phyloP scores from a whole-genome alignment of 2,329 filamentous ascomycete genomes.

The Gyromitra esculenta region DNA sequence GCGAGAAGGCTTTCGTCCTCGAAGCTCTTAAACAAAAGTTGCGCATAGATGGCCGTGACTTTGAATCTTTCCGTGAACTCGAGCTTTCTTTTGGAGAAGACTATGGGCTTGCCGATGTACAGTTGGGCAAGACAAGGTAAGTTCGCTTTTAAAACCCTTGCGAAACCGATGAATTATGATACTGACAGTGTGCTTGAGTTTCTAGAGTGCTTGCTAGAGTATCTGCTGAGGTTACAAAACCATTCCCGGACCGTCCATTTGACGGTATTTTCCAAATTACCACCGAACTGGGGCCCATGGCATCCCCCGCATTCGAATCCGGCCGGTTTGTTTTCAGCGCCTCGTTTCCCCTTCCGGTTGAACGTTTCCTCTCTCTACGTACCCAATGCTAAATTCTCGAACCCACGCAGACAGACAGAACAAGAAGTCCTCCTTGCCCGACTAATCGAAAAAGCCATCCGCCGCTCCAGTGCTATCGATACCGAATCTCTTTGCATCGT shows the following conservation, averaged over 20 bases:
- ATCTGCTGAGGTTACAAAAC: slow-evolving; percentile 86
- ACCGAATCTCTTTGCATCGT: slow-evolving; percentile 95
- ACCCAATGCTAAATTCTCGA: slow-evolving; percentile 37
- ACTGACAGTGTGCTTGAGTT: slow-evolving; percentile 17
- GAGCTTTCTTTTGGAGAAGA: slow-evolving; percentile 87
- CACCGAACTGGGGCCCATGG: slow-evolving; percentile 91
- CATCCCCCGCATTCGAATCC: slow-evolving; percentile 86
- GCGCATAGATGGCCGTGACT: slow-evolving; percentile 82
- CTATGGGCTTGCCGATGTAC: slow-evolving; percentile 87
- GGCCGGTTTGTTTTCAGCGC: slow-evolving; percentile 67
- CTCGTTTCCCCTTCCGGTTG: slow-evolving; percentile 11
- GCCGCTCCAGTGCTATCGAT: slow-evolving; percentile 89
- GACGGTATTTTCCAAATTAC: slow-evolving; percentile 94
- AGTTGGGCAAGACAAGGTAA: slow-evolving; percentile 88
- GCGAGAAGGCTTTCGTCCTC: slow-evolving; percentile 85
- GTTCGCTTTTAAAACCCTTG: slow-evolving; percentile 45
- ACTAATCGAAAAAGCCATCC: slow-evolving; percentile 91
- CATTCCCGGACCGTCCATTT: slow-evolving; percentile 87
- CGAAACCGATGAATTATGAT: slow-evolving; percentile 5
- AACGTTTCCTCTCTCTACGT: slow-evolving; percentile 10
- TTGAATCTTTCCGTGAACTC: slow-evolving; percentile 81
- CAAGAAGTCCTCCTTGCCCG: slow-evolving; percentile 86
- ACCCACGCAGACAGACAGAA: slow-evolving; percentile 72
- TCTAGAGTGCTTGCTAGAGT: slow-evolving; percentile 81
- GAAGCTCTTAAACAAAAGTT: slow-evolving; percentile 82